Base-by-base conservation (phyloP, 108 stramenopile species). In the Poteriospumella lacustris region DNA sequence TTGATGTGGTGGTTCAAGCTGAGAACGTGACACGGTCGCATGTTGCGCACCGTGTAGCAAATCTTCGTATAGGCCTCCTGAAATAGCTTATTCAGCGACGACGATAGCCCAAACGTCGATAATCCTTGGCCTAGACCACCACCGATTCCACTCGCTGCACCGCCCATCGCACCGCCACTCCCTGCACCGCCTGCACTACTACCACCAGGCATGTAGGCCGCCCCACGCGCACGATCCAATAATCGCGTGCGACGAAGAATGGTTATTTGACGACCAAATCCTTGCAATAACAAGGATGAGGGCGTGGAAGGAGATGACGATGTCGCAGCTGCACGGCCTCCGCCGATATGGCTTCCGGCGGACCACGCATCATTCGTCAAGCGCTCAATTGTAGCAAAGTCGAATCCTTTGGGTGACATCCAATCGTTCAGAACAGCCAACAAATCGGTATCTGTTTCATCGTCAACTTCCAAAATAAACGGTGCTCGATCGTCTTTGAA, bases 381-480 rank as follows among this genome's bases (percentile, higher is more conserved):
- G n/a, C n/a, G n/a, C n/a, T n/a, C n/a, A n/a, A n/a, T n/a, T n/a
- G n/a, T n/a, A n/a, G n/a, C n/a, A n/a, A n/a, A n/a, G 19, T 73
- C 44, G 19, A 73, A 29, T 44, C 70, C 47, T n/a, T 12, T 34
- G 5, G 70, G 70, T 12, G 47, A 26, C 15, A 56, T 29, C 3
- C 5, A 56, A 38, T 73, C 70, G 40, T 9, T 26, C 36, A 73
- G 36, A 73, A 73, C 70, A 42, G 44, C 3, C 12, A 73, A 9
- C 12, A 73, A 28, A 56, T 73, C 70, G 36, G 47, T 26, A 33
- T 73, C 70, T 26, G 70, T 73, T 24, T 73, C 70, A 73, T 73
- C 70, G 42, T 73, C 70, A 42, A 73, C 41, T 56, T 73, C 70
- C 3, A 73, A 73, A 3, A 73, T 26, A 73, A 34, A 73, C 5